Base-by-base conservation (phyloP, 1,139 yeast genomes). In the Kodamaea alishanica region DNA sequence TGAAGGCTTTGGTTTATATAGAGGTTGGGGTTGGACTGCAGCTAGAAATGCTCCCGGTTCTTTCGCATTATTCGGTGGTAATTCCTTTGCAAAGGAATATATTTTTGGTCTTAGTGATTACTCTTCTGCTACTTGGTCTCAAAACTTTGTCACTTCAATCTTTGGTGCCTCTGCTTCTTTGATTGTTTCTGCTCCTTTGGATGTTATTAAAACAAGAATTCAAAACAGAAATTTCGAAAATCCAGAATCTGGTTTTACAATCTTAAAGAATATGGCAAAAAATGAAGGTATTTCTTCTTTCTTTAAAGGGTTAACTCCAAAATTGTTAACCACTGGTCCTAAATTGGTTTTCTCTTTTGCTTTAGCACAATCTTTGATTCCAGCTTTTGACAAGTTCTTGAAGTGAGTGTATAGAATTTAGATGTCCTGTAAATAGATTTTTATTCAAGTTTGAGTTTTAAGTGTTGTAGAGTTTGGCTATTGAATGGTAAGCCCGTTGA, bases 11-110 rank as follows among this genome's bases (percentile, higher is more conserved):
- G 89, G 92, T 28, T 75, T 92, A 55, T 92, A 92, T 73, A 79
- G 97, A 63, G 99, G 99, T 51, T 90, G 97, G 96, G 97, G 97
- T 43, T 92, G 99, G 99, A 92, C 99, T 46, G 96, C 95, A 53
- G 99, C 99, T 36, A 83, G 99, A 77, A 92, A 92, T 61, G 97
- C 97, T 3, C 99, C 99, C 29, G 99, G 99, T 42, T 88, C 97
- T 2, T 92, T 92, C 60, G 96, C 97, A 9, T 74, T 92, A 49
- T 92, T 92, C 54, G 99, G 99, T 52, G 99, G 97, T 69, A 89
- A 92, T 60, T 96, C 99, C 8, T 94, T 92, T 61, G 97, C 98
- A 47, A 94, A 92, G 69, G 98, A 92, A 67, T 94, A 88, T 70
- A 79, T 92, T 45, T 81, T 87, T 56, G 92, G 92, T 24, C 77